These are phyloP conservation scores for Yamadazyma kanchanaburiensis DNA, from an alignment of 1,139 yeast species.

Conservation along the genomic window DNA sequence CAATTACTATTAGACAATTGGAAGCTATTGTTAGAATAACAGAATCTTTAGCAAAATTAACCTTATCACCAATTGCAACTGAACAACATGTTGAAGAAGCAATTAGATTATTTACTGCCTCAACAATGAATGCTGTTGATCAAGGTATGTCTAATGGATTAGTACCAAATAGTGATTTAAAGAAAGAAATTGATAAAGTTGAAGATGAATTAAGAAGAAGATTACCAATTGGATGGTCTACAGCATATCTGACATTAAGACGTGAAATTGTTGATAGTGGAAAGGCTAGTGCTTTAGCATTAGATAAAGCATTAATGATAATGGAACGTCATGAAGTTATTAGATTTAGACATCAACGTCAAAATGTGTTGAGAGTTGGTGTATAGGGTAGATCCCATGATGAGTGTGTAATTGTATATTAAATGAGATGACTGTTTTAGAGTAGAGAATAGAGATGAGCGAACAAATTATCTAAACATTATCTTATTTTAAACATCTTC, in stretches of 20 bases:
- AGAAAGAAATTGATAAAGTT: conserved; percentile 70
- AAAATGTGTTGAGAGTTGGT: conserved; percentile 78
- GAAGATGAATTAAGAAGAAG: conserved; percentile 86
- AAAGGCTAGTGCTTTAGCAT: conserved; percentile 63
- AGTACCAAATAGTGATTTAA: conserved; percentile 48
- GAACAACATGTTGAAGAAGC: conserved; percentile 96
- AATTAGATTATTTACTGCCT: conserved; percentile 87
- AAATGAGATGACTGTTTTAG: background rate
- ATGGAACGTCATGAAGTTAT: conserved; percentile 85
- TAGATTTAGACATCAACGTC: conserved; percentile 85
- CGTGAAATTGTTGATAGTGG: conserved; percentile 80
- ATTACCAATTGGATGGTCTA: conserved; percentile 95
- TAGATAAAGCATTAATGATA: conserved; percentile 79
- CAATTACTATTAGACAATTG: conserved; percentile 94
- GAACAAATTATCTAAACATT: too few species aligned
- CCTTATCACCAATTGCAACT: conserved; percentile 77
- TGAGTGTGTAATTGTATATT: conserved; percentile 1
- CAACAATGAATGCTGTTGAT: conserved; percentile 96
- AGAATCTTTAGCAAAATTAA: conserved; percentile 87
- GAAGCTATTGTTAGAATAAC: conserved; percentile 97
- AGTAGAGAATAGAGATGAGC: conserved; percentile 1
- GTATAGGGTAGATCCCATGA: conserved; percentile 42
- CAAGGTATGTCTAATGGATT: conserved; percentile 60
- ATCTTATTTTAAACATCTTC: too few species aligned
- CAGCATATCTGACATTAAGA: conserved; percentile 79